Base-by-base conservation (phyloP, 345 rosid species). In the Cochlearia excelsa region DNA sequence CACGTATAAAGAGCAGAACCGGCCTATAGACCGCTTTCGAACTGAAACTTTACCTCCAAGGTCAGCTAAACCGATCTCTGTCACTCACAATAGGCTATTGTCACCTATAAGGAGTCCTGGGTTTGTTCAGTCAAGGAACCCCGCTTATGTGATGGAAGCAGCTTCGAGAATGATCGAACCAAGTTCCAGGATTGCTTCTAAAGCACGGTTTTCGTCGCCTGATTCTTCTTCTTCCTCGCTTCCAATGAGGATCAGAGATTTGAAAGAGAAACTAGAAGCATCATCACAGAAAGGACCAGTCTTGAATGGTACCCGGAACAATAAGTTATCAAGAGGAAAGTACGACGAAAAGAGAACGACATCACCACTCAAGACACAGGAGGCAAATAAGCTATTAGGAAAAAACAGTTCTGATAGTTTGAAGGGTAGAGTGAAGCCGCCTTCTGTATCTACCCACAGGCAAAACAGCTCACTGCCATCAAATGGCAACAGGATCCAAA, bases 21-120 rank as follows among this genome's bases (percentile, higher is more conserved):
- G 70, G 59, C 82, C 85, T 1, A 80, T 84, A 48, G 82, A 85
- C 63, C 81, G 90, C 70, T 89, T 89, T 80, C 95, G 87, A 45
- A 78, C 80, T 42, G 97, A 93, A 73, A 75, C 61, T 6, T 72
- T 93, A 58, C 96, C 97, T 26, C 85, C 92, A 2, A 89, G 77
- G 74, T 82, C 78, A 1, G 85, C 88, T n/a, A 93, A 82, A 70
- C 73, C 87, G 6, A 79, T 84, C 67, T 72, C 81, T 51, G 50
- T 68, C 38, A 71, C 86, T 54, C 81, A 82, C 57, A 77, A 84
- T 67, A 89, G 82, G 81, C 79, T 82, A 37, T 65, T 93, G 57
- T 93, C 99, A 58, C 94, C 99, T 52, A 74, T 93, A 33, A 72
- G 75, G 77, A 77, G 57, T 77, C 90, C 85, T 26, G 87, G 84